These are phyloP conservation scores for Corymbia citriodora DNA, from an alignment of 441 rosid genomes.

Conservation along the genomic window DNA sequence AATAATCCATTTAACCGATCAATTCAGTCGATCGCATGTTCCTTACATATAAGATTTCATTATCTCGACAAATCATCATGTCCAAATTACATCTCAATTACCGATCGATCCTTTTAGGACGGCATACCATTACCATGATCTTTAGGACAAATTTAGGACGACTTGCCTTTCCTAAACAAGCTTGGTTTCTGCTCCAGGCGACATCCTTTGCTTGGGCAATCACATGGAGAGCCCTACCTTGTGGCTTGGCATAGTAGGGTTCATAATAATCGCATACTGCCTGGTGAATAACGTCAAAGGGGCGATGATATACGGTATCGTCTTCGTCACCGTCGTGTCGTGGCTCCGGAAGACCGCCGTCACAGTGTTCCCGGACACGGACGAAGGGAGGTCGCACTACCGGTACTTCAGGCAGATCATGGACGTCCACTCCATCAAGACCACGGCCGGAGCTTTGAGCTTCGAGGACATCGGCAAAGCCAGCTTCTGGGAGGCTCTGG, in stretches of 20 bases:
- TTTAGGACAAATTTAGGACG: not conserved
- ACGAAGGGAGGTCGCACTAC: not conserved
- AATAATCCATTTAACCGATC: too few relatives aligned
- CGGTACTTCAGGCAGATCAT: not conserved
- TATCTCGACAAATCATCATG: not conserved
- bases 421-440: not conserved
- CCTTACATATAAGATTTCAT: not conserved
- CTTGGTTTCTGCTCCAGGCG: not conserved
- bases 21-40: fast-evolving
- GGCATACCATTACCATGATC: not conserved
- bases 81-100: not conserved
- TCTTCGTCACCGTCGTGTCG: not conserved
- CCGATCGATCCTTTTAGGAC: fast-evolving
- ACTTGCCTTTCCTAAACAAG: not conserved
- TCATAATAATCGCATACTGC: not conserved
- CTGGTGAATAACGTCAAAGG: not conserved
- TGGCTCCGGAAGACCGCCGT: not conserved
- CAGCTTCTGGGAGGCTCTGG: not conserved
- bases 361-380: not conserved
- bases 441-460: not conserved
- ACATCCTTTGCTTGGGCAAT: not conserved
- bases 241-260: not conserved
- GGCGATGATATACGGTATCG: not conserved
- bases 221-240: not conserved
- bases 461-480: not conserved